A percentile compares a stretch with the other conserved stretches of the same genome.
These are phyloP conservation scores for Margaritispora aquatica DNA, from an alignment of 495 filamentous ascomycete genomes.

Conservation along the genomic window DNA sequence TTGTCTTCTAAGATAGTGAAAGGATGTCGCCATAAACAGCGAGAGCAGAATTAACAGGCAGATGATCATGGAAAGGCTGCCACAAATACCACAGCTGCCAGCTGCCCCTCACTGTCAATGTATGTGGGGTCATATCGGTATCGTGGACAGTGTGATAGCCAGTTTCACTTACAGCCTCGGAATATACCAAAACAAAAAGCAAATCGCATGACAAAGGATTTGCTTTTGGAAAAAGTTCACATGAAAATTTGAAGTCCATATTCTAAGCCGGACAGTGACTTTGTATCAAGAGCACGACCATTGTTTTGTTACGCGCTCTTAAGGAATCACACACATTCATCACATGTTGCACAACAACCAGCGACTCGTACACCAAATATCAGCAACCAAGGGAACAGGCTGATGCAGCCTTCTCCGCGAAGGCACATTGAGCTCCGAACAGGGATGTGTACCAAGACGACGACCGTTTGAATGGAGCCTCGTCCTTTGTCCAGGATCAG, in stretches of 20 bases:
- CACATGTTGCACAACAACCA: too few relatives aligned
- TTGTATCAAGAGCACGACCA: too few relatives aligned
- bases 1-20: too few relatives aligned
- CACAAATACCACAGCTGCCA: too few relatives aligned
- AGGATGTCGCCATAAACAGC: not conserved
- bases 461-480: constrained; percentile 13
- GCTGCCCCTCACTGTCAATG: constrained; percentile 11
- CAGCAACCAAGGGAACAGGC: not conserved
- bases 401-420: constrained; percentile 8
- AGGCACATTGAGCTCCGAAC: constrained; percentile 6
- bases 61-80: constrained; percentile 4
- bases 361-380: too few relatives aligned
- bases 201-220: constrained; percentile 2
- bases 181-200: constrained; percentile 1
- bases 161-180: constrained; percentile 13
- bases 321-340: too few relatives aligned
- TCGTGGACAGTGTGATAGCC: not conserved
- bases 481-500: not conserved
- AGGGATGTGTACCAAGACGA: not conserved
- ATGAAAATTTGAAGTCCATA: not conserved
- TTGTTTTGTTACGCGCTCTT: too few relatives aligned
- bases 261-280: too few relatives aligned
- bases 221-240: not conserved
- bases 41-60: not conserved
- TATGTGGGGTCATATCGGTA: constrained; percentile 8